Percentiles rank a stretch among this genome's conserved stretches.
Conservation (phyloP, 129 eudicot species). For the Helianthus annuus region HanXRQr2.0-SUNRISE NC_035441.2:158333015-158333514, state of each 20-base stretch:
- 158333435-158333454: constrained; percentile 1
- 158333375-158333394: not conserved
- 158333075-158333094: too few relatives aligned
- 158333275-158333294: not conserved
- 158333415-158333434: not conserved
- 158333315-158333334: constrained; percentile 2
- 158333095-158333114: too few relatives aligned
- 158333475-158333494: constrained; percentile 3
- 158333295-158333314: not conserved
- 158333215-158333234: constrained; percentile 6
- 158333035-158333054: too few relatives aligned
- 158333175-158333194: constrained; percentile 4
- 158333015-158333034: too few relatives aligned
- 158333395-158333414: not conserved
- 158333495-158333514: not conserved
- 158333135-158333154: not conserved
- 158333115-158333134: too few relatives aligned
- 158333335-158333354: not conserved
- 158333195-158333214: constrained; percentile 8
- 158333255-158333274: not conserved
- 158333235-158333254: not conserved
- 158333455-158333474: not conserved
- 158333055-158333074: too few relatives aligned
- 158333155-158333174: not conserved
- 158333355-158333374: constrained; percentile 1